phyloP scores from a whole-genome alignment of 2,329 filamentous ascomycete genomes.

The Phialemonium atrogriseum region DNA sequence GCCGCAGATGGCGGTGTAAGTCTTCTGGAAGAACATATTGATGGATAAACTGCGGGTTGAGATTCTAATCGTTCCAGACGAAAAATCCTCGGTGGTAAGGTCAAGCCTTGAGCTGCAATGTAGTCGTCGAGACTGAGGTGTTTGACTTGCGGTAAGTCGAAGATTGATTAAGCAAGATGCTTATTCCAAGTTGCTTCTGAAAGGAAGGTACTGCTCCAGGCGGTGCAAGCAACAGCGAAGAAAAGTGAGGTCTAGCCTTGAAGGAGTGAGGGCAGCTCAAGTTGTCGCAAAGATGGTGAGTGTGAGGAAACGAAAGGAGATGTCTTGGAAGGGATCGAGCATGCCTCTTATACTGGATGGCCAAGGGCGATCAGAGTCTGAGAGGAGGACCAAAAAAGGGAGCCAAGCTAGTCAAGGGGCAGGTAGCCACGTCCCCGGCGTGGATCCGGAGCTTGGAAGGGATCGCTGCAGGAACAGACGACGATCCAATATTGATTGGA shows the following conservation, averaged over 20 bases:
- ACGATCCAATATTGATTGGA: constrained; percentile 24
- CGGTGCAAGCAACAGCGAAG: constrained; percentile 20
- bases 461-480: constrained; percentile 26
- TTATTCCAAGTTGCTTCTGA: constrained; percentile 18
- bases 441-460: constrained; percentile 9
- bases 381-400: constrained; percentile 14
- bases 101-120: background rate
- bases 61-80: constrained; percentile 33
- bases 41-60: constrained; percentile 17
- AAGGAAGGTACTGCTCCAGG: constrained; percentile 35
- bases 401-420: constrained; percentile 6
- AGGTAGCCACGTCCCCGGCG: constrained; percentile 10
- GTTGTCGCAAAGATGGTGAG: constrained; percentile 8
- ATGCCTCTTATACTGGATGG: constrained; percentile 11
- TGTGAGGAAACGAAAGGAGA: constrained; percentile 16
- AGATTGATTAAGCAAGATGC: constrained; percentile 10
- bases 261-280: constrained; percentile 23
- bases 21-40: constrained; percentile 43
- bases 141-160: constrained; percentile 4
- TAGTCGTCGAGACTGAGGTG: constrained; percentile 2
- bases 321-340: constrained; percentile 13
- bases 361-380: constrained; percentile 17
- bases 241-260: constrained; percentile 25
- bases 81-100: constrained; percentile 8
- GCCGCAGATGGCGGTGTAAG: constrained; percentile 41